Conservation (phyloP, 305 asterid genomes). For the Caryopteris hybrid region DNA sequence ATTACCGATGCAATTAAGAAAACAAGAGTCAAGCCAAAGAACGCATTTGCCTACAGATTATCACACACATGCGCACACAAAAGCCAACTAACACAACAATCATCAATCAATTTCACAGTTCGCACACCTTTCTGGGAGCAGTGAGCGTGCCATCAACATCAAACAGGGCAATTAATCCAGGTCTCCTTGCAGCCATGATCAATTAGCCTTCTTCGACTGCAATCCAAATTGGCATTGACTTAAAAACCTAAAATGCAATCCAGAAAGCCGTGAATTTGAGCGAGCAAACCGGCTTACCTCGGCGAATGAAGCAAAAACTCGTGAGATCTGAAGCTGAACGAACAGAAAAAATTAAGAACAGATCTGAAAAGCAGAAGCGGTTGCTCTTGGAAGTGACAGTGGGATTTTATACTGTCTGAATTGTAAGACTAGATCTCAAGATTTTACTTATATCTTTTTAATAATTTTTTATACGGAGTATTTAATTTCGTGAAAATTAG, state of each 20-base stretch:
- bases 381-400: constrained; percentile 14
- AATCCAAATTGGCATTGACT: constrained; percentile 5
- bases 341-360: neutral
- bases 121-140: constrained; percentile 75
- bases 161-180: constrained; percentile 84
- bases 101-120: neutral
- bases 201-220: constrained; percentile 15
- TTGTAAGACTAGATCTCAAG: constrained; percentile 11
- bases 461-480: no score
- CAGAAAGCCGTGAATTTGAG: neutral
- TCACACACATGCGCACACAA: neutral
- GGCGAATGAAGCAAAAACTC: constrained; percentile 1
- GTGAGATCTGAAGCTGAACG: constrained; percentile 8
- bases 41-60: neutral
- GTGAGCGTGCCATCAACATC: constrained; percentile 98
- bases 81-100: neutral
- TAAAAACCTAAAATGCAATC: constrained; percentile 1
- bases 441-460: no score
- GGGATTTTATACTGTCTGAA: neutral
- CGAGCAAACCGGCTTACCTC: constrained; percentile 6
- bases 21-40: neutral
- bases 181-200: constrained; percentile 52
- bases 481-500: neutral
- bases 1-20: neutral
- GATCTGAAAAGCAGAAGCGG: constrained; percentile 23